Evolutionary conservation across 768 basidiomycete genomes (phyloP).

Genomic region (Gyrodon lividus): DNA sequence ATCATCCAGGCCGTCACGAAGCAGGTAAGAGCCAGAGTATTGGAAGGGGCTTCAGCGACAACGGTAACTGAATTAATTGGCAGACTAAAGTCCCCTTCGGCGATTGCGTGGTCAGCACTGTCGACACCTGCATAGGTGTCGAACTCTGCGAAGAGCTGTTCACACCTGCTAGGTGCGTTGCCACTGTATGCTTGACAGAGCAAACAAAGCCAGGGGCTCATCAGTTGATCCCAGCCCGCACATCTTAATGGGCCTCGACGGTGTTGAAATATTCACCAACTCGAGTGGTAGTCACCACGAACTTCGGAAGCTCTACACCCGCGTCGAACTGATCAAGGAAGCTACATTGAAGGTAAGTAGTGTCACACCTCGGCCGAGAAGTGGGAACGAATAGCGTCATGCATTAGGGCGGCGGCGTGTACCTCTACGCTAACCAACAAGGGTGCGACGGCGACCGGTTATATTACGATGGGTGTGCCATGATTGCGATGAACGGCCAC

Average conservation of each 20-base stretch:
- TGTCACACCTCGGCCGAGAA: background rate
- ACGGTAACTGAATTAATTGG: background rate
- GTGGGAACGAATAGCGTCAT: background rate
- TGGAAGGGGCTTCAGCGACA: background rate
- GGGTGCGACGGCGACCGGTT: constrained; percentile 98
- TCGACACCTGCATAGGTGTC: constrained; percentile 94
- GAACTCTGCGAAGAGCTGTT: constrained; percentile 98
- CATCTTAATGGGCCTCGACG: constrained; percentile 96
- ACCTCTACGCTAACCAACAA: constrained; percentile 98
- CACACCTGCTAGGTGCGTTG: constrained; percentile 82
- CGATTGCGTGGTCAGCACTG: constrained; percentile 89
- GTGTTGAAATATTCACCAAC: constrained; percentile 98
- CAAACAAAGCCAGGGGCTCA: background rate
- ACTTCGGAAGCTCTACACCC: constrained; percentile 88
- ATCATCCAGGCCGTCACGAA: constrained; percentile 87
- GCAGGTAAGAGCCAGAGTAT: constrained; percentile 51
- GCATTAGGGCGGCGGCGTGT: constrained; percentile 86
- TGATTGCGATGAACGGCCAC: constrained; percentile 93
- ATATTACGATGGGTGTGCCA: constrained; percentile 96
- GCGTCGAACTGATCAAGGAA: constrained; percentile 94
- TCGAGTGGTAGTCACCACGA: constrained; percentile 99
- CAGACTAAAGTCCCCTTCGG: constrained; percentile 93
- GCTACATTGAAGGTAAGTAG: constrained; percentile 83
- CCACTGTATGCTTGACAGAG: background rate
- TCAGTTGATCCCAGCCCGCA: constrained; percentile 65